Evolutionary conservation across 768 basidiomycete genomes (phyloP), one percentile per base, ranked within the genome.

Genomic region (Hypholoma sublateritium): DNA sequence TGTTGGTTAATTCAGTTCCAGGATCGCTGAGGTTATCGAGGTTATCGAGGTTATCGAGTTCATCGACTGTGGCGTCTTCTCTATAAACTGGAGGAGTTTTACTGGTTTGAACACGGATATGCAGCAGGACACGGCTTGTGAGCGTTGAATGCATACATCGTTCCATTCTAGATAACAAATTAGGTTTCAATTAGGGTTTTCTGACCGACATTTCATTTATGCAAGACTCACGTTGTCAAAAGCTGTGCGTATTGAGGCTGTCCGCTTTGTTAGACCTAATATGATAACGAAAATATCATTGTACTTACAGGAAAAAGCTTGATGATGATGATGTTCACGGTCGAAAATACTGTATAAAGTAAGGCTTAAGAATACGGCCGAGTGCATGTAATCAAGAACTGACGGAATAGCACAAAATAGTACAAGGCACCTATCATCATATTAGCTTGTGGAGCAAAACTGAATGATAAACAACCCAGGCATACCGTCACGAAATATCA

Each of bases 401-500:
- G 28, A 61, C 60, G 36, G 32, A 61, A 58, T 35, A 56, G 44
- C n/a, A 56, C 58, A 36, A 61, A 22, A 24, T 58, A 61, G 28
- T 58, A 58, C 11, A 55, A 9, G 25, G 53, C 53, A 24, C 60
- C 60, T 61, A 21, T 9, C 41, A 1, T 34, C 14, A 28, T 1
- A 24, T 25, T 3, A 42, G n/a, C 9, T 24, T 12, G 16, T 21
- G 36, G 8, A 4, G 4, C 21, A 25, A 6, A 21, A 16, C n/a
- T 32, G 9, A 32, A 32, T 32, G 28, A 37, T 9, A 37, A 19
- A 14, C 2, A 35, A 16, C 9, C 5, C 28, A n/a, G 13, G 46
- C 53, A 32, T 24, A 58, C 60, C 60, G 35, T 61, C 60, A 24
- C 60, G 60, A 53, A 55, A 61, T 24, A 61, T 47, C 16, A 53